Evolutionary conservation across 495 filamentous ascomycete species (phyloP), one percentile per base, ranked within the genome.

Genomic region (Penicillium roqueforti): DNA sequence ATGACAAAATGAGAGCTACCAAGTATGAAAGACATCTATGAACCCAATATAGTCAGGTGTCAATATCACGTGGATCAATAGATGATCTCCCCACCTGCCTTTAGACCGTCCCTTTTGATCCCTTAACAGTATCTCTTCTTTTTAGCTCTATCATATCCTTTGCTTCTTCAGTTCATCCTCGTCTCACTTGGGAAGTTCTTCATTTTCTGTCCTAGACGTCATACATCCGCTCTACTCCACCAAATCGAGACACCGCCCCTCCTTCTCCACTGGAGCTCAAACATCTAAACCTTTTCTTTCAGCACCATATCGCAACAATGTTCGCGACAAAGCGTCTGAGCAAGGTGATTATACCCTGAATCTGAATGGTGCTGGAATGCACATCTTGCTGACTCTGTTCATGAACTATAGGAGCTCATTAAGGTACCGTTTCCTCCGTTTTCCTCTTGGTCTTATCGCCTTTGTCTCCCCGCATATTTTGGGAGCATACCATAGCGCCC

Each of bases 311-410:
- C n/a, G 18, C 50, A 52, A 25, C 4, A 4, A 75, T 75, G 70
- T 80, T 80, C 46, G 76, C 76, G 4, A 61, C 52, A 20, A 78
- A 76, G 63, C 75, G 77, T 18, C 51, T 80, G 54, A 66, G 76
- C 66, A 80, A 79, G 67, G 77, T 78, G 63, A 38, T 54, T 36
- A 10, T 13, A 19, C 18, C 28, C 20, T 18, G 22, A 6, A 29
- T 14, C 4, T 19, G 11, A 5, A 29, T 11, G 39, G 10, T 7
- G 13, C 23, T 3, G 3, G 6, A n/a, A 40, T 18, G 4, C 1
- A 1, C 9, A 41, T 23, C 18, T 52, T 31, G 31, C 47, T 60
- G n/a, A 63, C 57, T 1, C 4, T 32, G 28, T 39, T 43, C 25
- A 34, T 43, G 23, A 10, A 44, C 19, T 45, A 47, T 19, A 71